Evolutionary conservation across 371 early-diverging fungal species (phyloP), one percentile per base, ranked within the genome.

Genomic region (Saksenaea oblongispora): DNA sequence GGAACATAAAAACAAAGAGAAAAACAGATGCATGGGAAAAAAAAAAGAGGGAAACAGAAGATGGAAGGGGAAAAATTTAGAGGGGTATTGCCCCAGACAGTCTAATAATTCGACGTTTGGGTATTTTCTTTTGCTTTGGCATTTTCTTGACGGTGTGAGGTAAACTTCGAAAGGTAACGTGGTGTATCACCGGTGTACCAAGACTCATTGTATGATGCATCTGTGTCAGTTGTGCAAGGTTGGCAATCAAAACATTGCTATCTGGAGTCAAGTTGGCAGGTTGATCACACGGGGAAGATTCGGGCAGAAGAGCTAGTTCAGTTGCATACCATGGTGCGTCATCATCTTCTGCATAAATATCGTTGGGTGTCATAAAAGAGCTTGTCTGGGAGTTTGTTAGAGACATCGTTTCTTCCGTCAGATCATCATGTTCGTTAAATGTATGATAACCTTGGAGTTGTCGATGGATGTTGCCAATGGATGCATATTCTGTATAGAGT

Each of bases 181-280:
- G 91, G 56, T 87, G 87, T 35, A 93, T 73, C 5, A 84, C 79
- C 15, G 89, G 91, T 1, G 94, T 88, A 31, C 86, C 85, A 1
- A 95, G 93, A 10, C 92, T 90, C 35, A 95, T 84, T 35, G 96
- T 95, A 71, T 91, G 94, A 67, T 95, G 88, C 62, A 88, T 80
- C 54, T 75, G 82, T 74, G 92, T 87, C 63, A 96, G 73, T 56
- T 87, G 87, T 0, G 95, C 93, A 35, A 96, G 78, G 65, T 93
- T 91, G 5, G 93, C 92, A 4, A 92, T 90, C 26, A 91, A 86
- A 0, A 83, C 84, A 62, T 93, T 93, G 60, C 90, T 90, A 8
- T 80, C 70, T 5, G 90, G 86, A 10, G 81, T 70, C 22, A 86
- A 65, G 22, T 86, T 58, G 13, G 76, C 63, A 18, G 78, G 79